Conservation (phyloP, 2,329 filamentous ascomycete species). For the Ophiostoma australiae region DNA sequence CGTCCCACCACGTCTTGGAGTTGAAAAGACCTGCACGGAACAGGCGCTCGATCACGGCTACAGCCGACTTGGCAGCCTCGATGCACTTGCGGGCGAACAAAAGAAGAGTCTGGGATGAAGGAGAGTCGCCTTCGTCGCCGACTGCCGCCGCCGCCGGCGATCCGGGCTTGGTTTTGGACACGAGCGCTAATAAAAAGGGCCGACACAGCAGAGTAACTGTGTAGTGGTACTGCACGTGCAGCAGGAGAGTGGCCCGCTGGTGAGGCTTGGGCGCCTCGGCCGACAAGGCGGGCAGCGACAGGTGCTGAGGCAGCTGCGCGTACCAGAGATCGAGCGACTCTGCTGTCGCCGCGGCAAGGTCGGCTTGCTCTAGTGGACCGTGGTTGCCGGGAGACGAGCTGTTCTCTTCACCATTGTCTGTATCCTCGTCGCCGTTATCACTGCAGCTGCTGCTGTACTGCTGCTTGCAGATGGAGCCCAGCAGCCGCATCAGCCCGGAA, state of each 20-base stretch:
- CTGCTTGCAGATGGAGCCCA: constrained; percentile 32
- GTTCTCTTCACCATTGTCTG: background rate
- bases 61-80: constrained; percentile 24
- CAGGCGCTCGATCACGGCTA: constrained; percentile 25
- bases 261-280: constrained; percentile 26
- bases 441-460: constrained; percentile 29
- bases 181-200: constrained; percentile 31
- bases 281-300: constrained; percentile 22
- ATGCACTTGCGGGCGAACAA: constrained; percentile 22
- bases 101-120: constrained; percentile 2
- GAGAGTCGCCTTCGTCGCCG: background rate
- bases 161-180: constrained; percentile 14
- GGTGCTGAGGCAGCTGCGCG: constrained; percentile 22
- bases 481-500: constrained; percentile 29
- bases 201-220: constrained; percentile 31
- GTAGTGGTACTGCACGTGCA: constrained; percentile 38
- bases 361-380: constrained; percentile 20
- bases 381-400: background rate
- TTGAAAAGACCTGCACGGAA: constrained; percentile 25
- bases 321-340: constrained; percentile 25
- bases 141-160: background rate
- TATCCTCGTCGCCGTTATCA: constrained; percentile 12
- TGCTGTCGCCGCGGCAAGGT: constrained; percentile 20
- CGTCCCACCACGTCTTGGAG: constrained; percentile 28
- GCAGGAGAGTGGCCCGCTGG: constrained; percentile 33